phyloP scores from a whole-genome alignment of 2,329 filamentous ascomycete genomes.

The Fusarium coicis region DNA sequence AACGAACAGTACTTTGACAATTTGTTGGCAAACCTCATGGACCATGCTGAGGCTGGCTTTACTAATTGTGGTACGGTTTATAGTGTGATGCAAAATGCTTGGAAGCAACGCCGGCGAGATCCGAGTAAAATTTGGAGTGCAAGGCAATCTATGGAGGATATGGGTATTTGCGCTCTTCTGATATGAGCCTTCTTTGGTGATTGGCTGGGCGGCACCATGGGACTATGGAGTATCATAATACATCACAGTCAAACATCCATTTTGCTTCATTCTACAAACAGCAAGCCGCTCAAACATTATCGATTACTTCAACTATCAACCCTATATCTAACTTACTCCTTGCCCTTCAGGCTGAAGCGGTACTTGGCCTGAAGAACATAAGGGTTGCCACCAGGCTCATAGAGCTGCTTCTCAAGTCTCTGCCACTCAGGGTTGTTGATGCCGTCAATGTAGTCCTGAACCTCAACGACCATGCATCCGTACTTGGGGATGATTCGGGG shows the following conservation, averaged over 20 bases:
- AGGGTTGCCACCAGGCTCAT: constrained; percentile 66
- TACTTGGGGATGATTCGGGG: constrained; percentile 76
- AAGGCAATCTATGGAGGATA: constrained; percentile 23
- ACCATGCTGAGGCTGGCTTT: constrained; percentile 12
- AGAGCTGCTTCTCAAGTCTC: constrained; percentile 70
- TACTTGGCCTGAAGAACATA: constrained; percentile 73
- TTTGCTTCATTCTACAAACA: no score
- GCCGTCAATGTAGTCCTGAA: constrained; percentile 92
- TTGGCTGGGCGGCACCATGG: no score
- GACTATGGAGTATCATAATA: no score
- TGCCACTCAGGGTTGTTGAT: constrained; percentile 94
- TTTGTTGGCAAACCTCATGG: constrained; percentile 7
- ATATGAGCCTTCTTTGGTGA: background rate
- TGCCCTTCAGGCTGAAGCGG: constrained; percentile 63
- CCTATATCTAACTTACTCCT: background rate
- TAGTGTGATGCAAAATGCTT: constrained; percentile 25
- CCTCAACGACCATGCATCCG: constrained; percentile 90
- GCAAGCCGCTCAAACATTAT: background rate
- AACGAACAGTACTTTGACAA: constrained; percentile 32
- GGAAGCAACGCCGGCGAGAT: constrained; percentile 1
- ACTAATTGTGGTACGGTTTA: constrained; percentile 33
- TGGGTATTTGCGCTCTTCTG: constrained; percentile 35
- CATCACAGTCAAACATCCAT: background rate
- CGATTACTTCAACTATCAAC: background rate
- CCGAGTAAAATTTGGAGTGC: constrained; percentile 24